These are phyloP conservation scores for Ophiostoma pallidulum DNA, from an alignment of 2,329 filamentous ascomycete genomes.

Conservation along the genomic window DNA sequence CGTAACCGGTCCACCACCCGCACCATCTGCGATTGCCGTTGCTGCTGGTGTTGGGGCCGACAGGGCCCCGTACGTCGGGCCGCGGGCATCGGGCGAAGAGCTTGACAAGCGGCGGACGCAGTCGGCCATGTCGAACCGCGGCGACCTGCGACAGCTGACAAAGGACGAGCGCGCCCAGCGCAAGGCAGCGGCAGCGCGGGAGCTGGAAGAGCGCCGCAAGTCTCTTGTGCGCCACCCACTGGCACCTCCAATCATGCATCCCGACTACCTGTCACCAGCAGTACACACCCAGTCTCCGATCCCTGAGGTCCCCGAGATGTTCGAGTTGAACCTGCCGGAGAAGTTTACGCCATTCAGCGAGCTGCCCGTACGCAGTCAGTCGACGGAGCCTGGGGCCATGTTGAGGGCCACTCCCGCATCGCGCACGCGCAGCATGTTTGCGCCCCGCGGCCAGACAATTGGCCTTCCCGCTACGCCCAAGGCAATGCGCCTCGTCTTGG, in stretches of 20 bases:
- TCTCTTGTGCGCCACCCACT: conserved; percentile 74
- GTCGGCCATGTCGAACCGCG: conserved; percentile 31
- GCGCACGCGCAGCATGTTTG: conserved; percentile 38
- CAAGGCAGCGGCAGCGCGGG: conserved; percentile 68
- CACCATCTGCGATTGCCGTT: conserved; percentile 16
- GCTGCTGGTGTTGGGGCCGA: conserved; percentile 12
- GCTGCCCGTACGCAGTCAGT: conserved; percentile 50
- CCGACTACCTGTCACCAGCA: conserved; percentile 41
- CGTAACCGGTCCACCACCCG: conserved; percentile 22
- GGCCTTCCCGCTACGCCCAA: conserved; percentile 86
- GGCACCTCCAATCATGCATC: conserved; percentile 70
- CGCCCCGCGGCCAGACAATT: conserved; percentile 42
- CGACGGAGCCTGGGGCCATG: conserved; percentile 47
- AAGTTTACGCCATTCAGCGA: conserved; percentile 30
- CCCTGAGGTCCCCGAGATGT: conserved; percentile 16
- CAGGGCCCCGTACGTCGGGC: conserved; percentile 20
- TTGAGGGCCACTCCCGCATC: not conserved
- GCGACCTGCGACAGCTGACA: conserved; percentile 42
- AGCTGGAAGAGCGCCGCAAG: conserved; percentile 78
- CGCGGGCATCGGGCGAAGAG: conserved; percentile 16
- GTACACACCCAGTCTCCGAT: conserved; percentile 13
- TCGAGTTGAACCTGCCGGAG: conserved; percentile 34
- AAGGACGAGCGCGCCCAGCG: conserved; percentile 55
- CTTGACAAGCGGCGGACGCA: conserved; percentile 28
- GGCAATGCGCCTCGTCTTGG: conserved; percentile 77